Conservation (phyloP, 1,284 basidiomycete species). For the Pyrrhoderma lamaoense region DNA sequence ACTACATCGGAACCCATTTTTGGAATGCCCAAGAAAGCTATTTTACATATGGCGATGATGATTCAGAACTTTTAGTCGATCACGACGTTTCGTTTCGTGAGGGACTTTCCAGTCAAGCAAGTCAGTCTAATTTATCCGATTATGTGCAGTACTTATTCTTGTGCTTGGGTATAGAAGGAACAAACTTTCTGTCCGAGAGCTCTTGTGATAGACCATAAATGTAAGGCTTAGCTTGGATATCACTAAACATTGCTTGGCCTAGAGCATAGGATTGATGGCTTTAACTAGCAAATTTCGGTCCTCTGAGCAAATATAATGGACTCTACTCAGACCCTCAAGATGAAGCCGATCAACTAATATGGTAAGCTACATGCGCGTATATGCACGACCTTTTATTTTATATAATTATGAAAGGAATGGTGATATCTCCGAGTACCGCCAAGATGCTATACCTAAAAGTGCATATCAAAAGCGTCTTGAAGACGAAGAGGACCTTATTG, state of each 20-base stretch:
- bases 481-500: constrained; percentile 25
- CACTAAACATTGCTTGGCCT: too few relatives aligned
- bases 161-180: constrained; percentile 36
- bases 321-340: constrained; percentile 30
- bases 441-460: constrained; percentile 44
- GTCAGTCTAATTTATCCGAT: constrained; percentile 21
- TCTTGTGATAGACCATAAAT: constrained; percentile 58
- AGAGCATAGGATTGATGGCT: neutral
- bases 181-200: constrained; percentile 55
- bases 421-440: constrained; percentile 41
- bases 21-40: constrained; percentile 76
- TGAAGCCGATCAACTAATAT: constrained; percentile 25
- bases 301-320: constrained; percentile 38
- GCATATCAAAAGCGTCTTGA: constrained; percentile 48
- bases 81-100: constrained; percentile 61
- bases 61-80: constrained; percentile 34
- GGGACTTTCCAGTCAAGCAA: constrained; percentile 36
- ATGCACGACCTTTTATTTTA: too few relatives aligned
- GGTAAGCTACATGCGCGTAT: constrained; percentile 14
- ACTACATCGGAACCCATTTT: constrained; percentile 67
- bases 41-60: constrained; percentile 42
- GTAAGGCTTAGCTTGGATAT: constrained; percentile 29
- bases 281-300: constrained; percentile 54
- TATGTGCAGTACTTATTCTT: constrained; percentile 3
- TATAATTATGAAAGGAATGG: constrained; percentile 38